phyloP scores from a whole-genome alignment of 2,329 filamentous ascomycete genomes.

The Fusarium newnesense region DNA sequence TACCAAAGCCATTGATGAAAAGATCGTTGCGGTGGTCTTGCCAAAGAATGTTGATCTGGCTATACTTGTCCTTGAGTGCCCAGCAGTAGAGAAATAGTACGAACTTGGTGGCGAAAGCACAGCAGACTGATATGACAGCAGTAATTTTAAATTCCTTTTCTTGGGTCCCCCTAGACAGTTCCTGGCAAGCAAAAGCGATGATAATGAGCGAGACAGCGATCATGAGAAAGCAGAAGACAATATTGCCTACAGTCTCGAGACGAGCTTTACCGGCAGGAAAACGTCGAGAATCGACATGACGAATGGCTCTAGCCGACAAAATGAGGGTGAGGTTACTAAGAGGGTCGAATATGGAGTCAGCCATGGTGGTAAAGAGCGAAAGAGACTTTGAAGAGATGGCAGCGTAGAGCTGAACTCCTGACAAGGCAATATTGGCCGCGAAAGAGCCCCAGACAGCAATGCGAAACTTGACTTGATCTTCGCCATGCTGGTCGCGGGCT shows the following conservation, averaged over 20 bases:
- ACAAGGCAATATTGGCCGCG: conserved; percentile 81
- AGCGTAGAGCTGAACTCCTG: conserved; percentile 86
- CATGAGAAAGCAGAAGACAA: conserved; percentile 97
- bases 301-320: conserved; percentile 86
- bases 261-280: conserved; percentile 94
- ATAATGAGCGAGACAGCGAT: conserved; percentile 90
- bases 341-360: conserved; percentile 93
- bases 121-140: conserved; percentile 83
- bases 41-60: conserved; percentile 91
- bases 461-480: conserved; percentile 81
- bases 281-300: conserved; percentile 82
- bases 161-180: conserved; percentile 63
- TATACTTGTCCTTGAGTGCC: conserved; percentile 89
- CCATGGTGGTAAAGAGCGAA: conserved; percentile 97
- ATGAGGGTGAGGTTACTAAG: conserved; percentile 89
- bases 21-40: conserved; percentile 97
- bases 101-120: conserved; percentile 89
- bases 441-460: conserved; percentile 76
- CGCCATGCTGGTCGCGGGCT: conserved; percentile 80
- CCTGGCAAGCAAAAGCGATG: conserved; percentile 84
- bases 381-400: conserved; percentile 89
- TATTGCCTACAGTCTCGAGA: conserved; percentile 95
- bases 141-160: conserved; percentile 79
- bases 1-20: conserved; percentile 94
- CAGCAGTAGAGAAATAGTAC: conserved; percentile 90